Base-by-base conservation (phyloP, 176 grass and related monocot genomes). In the Puccinellia tenuiflora region DNA sequence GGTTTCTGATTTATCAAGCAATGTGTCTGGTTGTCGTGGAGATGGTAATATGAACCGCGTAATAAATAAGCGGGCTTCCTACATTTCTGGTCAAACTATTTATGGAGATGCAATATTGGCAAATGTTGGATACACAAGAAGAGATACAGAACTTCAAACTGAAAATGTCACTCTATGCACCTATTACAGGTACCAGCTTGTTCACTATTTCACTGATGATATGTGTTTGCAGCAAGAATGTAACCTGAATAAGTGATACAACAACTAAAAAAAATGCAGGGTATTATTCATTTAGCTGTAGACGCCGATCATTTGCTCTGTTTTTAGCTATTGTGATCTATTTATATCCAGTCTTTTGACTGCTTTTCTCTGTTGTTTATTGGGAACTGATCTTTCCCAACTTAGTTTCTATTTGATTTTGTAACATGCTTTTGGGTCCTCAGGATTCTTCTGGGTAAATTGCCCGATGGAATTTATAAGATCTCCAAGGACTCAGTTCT, bases 21-120 rank as follows among this genome's bases (percentile, higher is more conserved):
- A 89, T 78, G 46, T 21, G 14, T 37, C 42, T 63, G 31, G 22
- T 73, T 66, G 26, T 76, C 69, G 5, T 85, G 77, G 81, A 60
- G 79, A 92, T 81, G 69, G 82, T 2, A 68, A 77, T 74, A 79
- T 75, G 37, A 78, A 82, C 13, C 57, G 5, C 3, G 55, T 75
- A 78, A 75, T 95, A 42, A 98, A 98, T 82, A 84, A 83, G 64
- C 88, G 92, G 76, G 96, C 96, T 57, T 93, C 86, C 47, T 95
- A 92, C 50, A 86, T 98, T 78, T 95, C 90, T 77, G 92, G 96
- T 43, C 96, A 98, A 90, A 91, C 76, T 77, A 93, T 98, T 46
- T 93, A 90, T 87, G 96, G 96, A 59, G 85, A 98, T 88, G 92
- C 89, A 4, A 90, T 98, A 66, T 85, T 98, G 73, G 96, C 92